Conservation (phyloP, 805 yeast genomes). For the Candida verbasci region DNA sequence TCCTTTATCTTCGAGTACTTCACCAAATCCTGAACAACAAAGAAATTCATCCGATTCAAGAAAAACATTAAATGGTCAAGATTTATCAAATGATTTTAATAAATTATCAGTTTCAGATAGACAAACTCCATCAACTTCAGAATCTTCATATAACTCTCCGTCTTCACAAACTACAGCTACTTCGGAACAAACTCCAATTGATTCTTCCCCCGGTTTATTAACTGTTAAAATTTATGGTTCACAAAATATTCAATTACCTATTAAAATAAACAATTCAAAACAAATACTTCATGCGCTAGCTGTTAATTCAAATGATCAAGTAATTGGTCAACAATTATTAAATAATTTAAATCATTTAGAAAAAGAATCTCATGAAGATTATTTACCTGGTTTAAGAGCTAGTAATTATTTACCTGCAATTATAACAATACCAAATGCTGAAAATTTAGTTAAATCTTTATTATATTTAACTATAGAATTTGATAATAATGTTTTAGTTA, state of each 20-base stretch:
- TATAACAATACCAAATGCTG: constrained; percentile 50
- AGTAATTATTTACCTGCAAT: constrained; percentile 47
- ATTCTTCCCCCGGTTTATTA: constrained; percentile 58
- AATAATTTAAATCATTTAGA: constrained; percentile 22
- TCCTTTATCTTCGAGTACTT: background rate
- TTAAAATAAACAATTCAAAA: constrained; percentile 60
- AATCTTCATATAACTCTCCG: background rate
- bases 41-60: constrained; percentile 17
- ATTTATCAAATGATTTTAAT: constrained; percentile 19
- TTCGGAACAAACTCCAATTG: background rate
- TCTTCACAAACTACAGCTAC: background rate
- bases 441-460: constrained; percentile 56
- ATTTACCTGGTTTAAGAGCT: constrained; percentile 28
- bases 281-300: constrained; percentile 62
- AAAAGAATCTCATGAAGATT: constrained; percentile 15
- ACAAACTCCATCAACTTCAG: background rate
- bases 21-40: background rate
- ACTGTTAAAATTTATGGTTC: constrained; percentile 76
- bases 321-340: constrained; percentile 23
- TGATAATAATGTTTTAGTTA: constrained; percentile 87
- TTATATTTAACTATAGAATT: constrained; percentile 87
- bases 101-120: constrained; percentile 12
- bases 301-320: constrained; percentile 40
- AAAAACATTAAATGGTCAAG: constrained; percentile 18
- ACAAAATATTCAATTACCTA: constrained; percentile 63